Evolutionary conservation across 2,329 filamentous ascomycete species (phyloP).

Genomic region (Niveomyces coronatus): DNA sequence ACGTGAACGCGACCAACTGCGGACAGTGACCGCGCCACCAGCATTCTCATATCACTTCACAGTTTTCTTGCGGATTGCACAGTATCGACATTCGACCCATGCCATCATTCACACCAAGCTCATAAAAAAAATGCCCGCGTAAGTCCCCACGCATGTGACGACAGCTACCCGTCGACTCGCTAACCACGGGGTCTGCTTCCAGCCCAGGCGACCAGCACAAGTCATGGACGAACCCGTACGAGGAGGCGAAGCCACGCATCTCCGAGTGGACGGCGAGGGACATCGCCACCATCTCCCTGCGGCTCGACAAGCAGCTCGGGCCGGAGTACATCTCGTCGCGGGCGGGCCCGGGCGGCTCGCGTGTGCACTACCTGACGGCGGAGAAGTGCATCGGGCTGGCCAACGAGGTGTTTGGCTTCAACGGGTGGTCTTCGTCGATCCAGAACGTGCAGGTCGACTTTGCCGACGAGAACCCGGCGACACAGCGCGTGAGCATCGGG

Average conservation of each 20-base stretch:
- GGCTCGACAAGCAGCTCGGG: conserved; percentile 85
- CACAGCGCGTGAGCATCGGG: conserved; percentile 71
- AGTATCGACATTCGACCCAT: too few relatives aligned
- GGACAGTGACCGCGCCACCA: too few relatives aligned
- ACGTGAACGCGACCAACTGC: conserved; percentile 10
- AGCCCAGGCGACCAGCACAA: conserved; percentile 59
- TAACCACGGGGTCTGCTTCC: conserved; percentile 10
- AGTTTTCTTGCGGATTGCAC: too few relatives aligned
- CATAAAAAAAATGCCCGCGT: conserved; percentile 37
- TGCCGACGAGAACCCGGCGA: conserved; percentile 74
- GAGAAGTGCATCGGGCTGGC: conserved; percentile 94
- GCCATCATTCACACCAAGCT: too few relatives aligned
- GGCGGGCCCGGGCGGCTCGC: conserved; percentile 70
- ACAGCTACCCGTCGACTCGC: conserved; percentile 13
- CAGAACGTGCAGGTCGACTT: conserved; percentile 93
- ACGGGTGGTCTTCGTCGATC: conserved; percentile 95
- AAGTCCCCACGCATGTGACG: conserved; percentile 15
- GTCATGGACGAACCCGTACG: conserved; percentile 65
- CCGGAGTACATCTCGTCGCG: conserved; percentile 91
- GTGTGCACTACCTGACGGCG: conserved; percentile 88
- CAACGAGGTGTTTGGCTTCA: conserved; percentile 94
- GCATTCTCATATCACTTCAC: too few relatives aligned
- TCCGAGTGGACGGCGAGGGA: conserved; percentile 80
- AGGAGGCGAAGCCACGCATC: conserved; percentile 57
- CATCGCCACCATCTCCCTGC: conserved; percentile 76